Evolutionary conservation across 2,329 filamentous ascomycete species (phyloP), one percentile per base, ranked within the genome.

Genomic region (Onygenales sp.): DNA sequence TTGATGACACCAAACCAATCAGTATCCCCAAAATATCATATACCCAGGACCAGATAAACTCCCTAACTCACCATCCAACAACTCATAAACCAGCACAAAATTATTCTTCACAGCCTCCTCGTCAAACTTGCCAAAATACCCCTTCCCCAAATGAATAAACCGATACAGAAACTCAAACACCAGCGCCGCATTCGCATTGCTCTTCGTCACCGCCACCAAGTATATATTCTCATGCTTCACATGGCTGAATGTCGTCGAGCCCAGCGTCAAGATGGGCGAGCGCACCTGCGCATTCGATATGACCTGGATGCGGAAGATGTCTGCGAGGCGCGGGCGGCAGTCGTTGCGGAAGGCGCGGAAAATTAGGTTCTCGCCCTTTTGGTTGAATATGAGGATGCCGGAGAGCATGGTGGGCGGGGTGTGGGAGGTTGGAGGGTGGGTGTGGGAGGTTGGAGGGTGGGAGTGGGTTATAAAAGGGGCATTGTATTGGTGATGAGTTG

Each of bases 61-160:
- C 33, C 11, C 49, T 3, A 21, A 66, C 75, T 58, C 67, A 93
- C 88, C 88, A 71, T 98, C 93, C 53, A 98, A 76, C 54, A 98
- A 80, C 78, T 98, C 93, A 72, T 98, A 98, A 40, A 98, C 90
- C 61, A 98, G 78, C 59, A 98, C 93, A 75, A 98, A 98, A 77
- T 98, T 98, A 75, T 96, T 97, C 85, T 98, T 98, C 63, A 98
- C 92, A 54, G 93, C 91, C 75, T 98, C 93, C 78, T 98, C 93
- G 67, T 98, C 93, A 67, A 98, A 95, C 73, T 97, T 97, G 68
- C 88, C 92, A 78, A 98, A 98, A 74, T 98, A 98, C 54, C 90
- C 88, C 74, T 88, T 90, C 42, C 93, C 93, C 59, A 98, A 77
- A 66, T 86, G 82, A 60, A 96, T 88, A 65, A 98, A 76, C 62